A percentile compares a stretch with the other conserved stretches of the same genome.
Evolutionary conservation across 306 rosid species (phyloP).

Genomic region (Arachis stenosperma): DNA sequence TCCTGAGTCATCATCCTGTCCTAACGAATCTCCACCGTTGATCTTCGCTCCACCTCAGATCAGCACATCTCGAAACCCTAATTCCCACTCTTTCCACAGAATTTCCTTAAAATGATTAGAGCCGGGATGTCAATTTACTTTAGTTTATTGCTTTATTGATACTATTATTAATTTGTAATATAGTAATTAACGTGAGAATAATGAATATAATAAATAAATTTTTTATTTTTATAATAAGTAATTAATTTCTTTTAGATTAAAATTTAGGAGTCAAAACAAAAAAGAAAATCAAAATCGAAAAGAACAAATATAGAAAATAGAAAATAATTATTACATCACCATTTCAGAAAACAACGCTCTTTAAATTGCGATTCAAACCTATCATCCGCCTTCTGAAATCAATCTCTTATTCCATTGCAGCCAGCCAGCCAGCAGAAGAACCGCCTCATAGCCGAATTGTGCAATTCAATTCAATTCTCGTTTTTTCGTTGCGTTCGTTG

Average conservation of each 20-base stretch:
- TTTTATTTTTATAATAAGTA: no score
- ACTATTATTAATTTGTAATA: no score
- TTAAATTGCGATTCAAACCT: constrained; percentile 44
- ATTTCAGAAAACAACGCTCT: constrained; percentile 15
- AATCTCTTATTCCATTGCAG: background rate
- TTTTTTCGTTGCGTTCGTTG: background rate
- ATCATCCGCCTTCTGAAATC: background rate
- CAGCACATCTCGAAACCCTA: constrained; percentile 5
- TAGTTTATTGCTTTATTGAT: no score
- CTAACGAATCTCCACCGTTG: background rate
- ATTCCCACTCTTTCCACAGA: background rate
- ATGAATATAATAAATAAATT: no score
- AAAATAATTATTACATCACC: background rate
- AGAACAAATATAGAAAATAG: no score
- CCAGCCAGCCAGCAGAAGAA: no score
- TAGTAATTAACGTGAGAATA: no score
- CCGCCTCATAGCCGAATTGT: no score
- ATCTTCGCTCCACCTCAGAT: background rate
- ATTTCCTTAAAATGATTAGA: background rate
- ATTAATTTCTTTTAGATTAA: no score
- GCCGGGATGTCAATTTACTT: no score
- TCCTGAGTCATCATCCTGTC: background rate
- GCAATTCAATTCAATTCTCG: background rate
- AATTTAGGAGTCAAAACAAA: no score
- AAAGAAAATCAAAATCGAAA: no score